Percentiles rank a stretch among this genome's conserved stretches.
These are phyloP conservation scores for Kernera saxatilis DNA, from an alignment of 345 rosid genomes.

Conservation along the genomic window DNA sequence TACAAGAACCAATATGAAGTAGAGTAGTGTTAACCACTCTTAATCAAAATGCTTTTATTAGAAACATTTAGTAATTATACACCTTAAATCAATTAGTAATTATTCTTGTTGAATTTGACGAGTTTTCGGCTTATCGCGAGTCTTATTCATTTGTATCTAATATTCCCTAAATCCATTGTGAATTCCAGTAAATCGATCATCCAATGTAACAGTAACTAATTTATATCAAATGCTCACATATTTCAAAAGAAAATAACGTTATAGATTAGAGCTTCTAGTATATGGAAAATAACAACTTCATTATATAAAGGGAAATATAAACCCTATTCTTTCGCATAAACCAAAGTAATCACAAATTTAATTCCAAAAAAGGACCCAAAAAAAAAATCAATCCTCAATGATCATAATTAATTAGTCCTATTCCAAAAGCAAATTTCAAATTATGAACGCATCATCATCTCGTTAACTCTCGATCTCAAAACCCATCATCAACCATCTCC, in stretches of 20 bases:
- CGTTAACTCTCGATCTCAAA: constrained; percentile 24
- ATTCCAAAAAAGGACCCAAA: background rate
- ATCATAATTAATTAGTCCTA: constrained; percentile 18
- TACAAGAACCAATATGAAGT: background rate
- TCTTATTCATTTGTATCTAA: background rate
- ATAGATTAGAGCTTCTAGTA: background rate
- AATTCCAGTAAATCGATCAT: background rate
- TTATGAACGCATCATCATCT: constrained; percentile 20
- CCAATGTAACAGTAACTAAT: constrained; percentile 19
- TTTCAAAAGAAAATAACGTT: background rate
- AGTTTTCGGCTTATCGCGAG: background rate
- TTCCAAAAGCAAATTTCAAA: constrained; percentile 21
- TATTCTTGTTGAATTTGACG: background rate
- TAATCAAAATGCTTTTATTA: background rate
- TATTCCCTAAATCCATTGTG: background rate
- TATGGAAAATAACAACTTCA: background rate
- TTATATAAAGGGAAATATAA: background rate
- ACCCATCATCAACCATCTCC: constrained; percentile 22
- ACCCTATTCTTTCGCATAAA: background rate
- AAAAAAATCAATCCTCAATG: background rate
- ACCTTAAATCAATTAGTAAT: background rate
- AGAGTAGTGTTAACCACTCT: background rate
- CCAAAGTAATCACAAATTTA: constrained; percentile 21
- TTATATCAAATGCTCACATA: background rate
- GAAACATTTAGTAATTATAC: background rate